Evolutionary conservation across 257 asterid species (phyloP), one percentile per base, ranked within the genome.

Genomic region (Jacaranda copaia): DNA sequence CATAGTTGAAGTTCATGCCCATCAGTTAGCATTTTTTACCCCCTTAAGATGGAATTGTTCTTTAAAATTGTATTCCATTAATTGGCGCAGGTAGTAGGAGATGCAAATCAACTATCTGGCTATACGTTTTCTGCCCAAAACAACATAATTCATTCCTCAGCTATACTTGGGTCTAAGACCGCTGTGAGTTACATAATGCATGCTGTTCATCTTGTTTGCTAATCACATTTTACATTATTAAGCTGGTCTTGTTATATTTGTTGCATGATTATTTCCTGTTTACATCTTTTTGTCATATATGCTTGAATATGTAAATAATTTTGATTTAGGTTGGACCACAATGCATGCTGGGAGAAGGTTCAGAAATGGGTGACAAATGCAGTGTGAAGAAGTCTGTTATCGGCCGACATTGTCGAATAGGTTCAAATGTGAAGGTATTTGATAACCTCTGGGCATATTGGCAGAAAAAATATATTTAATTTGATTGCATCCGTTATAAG

Each of bases 341-440:
- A 71, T 96, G 98, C 89, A 88, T 96, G 97, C 71, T 96, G 39
- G 97, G 95, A 79, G 98, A 96, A 86, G 98, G 99, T 73, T 90
- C 96, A 15, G 88, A 89, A 77, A 88, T 93, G 96, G 98, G 97
- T 45, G 99, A 96, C 81, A 96, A 96, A 80, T 93, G 99, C 89
- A 96, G 98, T 6, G 97, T 96, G 80, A 96, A 96, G 81, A 93
- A 90, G 79, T 96, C 99, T 46, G 93, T 93, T 80, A 93, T 96
- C 75, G 99, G 99, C 43, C 97, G 95, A 19, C 99, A 96, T 86
- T 96, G 97, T 78, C 95, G 98, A 70, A 93, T 96, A 66, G 97
- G 98, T 77, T 96, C 99, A 58, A 96, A 96, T 80, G 98, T 96
- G 51, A 96, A 96, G 98, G 99, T 91, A 88, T n/a, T 25, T 55